Conservation (phyloP, 139 green algal genomes). For the Edaphochlamys debaryana region DNA sequence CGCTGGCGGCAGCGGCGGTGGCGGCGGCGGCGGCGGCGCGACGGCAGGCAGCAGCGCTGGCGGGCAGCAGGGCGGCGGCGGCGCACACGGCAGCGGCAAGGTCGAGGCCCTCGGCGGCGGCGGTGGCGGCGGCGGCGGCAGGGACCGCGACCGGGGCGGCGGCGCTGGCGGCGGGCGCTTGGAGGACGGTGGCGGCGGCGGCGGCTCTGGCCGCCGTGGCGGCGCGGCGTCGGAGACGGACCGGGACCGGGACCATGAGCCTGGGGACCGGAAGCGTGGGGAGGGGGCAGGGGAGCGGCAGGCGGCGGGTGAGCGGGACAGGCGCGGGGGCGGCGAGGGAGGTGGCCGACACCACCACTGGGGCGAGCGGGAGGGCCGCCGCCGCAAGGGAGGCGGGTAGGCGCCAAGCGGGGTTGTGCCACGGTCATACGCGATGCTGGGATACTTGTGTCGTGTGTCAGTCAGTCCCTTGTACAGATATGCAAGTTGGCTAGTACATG, state of each 20-base stretch:
- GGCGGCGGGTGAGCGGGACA: constrained; percentile 3
- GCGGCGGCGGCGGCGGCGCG: not conserved
- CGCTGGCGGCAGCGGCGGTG: not conserved
- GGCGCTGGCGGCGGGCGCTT: not conserved
- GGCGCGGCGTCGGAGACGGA: not conserved
- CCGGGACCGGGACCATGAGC: constrained; percentile 14
- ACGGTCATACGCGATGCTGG: too few relatives aligned
- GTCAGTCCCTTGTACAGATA: too few relatives aligned
- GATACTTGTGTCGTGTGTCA: too few relatives aligned
- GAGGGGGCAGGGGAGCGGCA: constrained; percentile 5
- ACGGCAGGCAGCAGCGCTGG: not conserved
- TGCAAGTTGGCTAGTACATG: too few relatives aligned
- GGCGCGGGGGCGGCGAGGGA: not conserved
- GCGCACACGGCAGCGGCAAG: not conserved
- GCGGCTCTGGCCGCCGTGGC: not conserved
- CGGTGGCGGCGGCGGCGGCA: not conserved
- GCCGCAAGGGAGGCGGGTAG: constrained; percentile 1
- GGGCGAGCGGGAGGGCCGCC: not conserved
- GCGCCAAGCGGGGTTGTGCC: too few relatives aligned
- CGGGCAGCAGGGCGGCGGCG: not conserved
- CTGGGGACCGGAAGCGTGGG: not conserved
- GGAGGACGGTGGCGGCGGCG: not conserved
- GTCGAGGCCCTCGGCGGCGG: not conserved
- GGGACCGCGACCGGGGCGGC: not conserved
- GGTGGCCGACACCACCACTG: constrained; percentile 4